These are phyloP conservation scores for Draba incana DNA, from an alignment of 345 rosid genomes.

Conservation along the genomic window DNA sequence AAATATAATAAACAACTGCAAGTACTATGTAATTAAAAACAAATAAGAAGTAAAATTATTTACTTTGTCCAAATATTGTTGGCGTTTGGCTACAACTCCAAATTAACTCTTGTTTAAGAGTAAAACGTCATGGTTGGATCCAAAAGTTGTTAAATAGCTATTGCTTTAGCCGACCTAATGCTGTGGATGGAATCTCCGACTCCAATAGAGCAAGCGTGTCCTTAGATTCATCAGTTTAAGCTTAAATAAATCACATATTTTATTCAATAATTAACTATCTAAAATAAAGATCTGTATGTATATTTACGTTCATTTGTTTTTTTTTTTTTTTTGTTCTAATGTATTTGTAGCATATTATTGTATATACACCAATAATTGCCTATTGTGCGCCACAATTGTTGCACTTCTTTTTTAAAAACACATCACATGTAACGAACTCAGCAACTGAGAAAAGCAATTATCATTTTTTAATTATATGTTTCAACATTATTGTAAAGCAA, in stretches of 20 bases:
- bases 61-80: slow-evolving; percentile 6
- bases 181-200: not conserved
- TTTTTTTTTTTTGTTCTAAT: not conserved
- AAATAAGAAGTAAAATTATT: not conserved
- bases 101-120: not conserved
- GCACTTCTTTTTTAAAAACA: slow-evolving; percentile 28
- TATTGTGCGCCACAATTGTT: slow-evolving; percentile 33
- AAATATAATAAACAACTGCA: not conserved
- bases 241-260: not conserved
- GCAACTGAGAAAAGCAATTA: slow-evolving; percentile 20
- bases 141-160: slow-evolving; percentile 21
- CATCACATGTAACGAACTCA: slow-evolving; percentile 39
- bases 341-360: slow-evolving; percentile 10
- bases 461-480: slow-evolving; percentile 7
- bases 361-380: slow-evolving; percentile 22
- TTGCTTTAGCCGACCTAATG: slow-evolving; percentile 22
- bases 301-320: not conserved
- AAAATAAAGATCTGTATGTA: not conserved
- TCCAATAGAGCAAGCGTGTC: slow-evolving; percentile 3
- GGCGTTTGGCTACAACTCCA: not conserved
- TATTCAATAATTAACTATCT: not conserved
- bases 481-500: not conserved
- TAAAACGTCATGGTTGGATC: slow-evolving; percentile 15
- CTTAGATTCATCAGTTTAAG: not conserved
- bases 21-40: too few species aligned